A percentile compares a stretch with the other conserved stretches of the same genome.
phyloP scores from a whole-genome alignment of 1,139 yeast genomes.

The Hemisphaericaspora lyxosophila region DNA sequence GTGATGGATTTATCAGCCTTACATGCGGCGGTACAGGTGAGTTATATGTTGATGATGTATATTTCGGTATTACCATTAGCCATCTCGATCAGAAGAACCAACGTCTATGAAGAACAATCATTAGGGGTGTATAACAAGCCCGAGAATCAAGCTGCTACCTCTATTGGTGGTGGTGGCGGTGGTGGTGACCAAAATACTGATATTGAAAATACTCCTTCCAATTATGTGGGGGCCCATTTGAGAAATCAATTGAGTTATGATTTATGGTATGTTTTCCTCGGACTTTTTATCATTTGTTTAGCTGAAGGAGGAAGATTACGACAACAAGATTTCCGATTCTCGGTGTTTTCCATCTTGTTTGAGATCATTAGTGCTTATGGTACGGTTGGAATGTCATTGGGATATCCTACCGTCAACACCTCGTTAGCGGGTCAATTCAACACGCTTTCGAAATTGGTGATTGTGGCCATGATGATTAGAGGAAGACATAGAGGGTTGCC shows the following conservation, averaged over 20 bases:
- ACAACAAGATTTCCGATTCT: constrained; percentile 48
- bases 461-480: constrained; percentile 87
- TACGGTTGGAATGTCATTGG: constrained; percentile 88
- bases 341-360: constrained; percentile 72
- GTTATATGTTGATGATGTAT: constrained; percentile 97
- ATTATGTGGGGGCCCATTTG: constrained; percentile 83
- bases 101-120: constrained; percentile 96
- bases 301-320: constrained; percentile 72
- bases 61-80: constrained; percentile 95
- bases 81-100: constrained; percentile 91
- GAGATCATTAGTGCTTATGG: constrained; percentile 96
- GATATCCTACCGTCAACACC: constrained; percentile 65
- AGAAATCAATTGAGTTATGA: constrained; percentile 91
- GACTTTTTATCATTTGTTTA: constrained; percentile 80
- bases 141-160: too few species aligned
- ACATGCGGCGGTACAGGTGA: constrained; percentile 90
- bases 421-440: constrained; percentile 76
- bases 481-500: constrained; percentile 98
- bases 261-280: constrained; percentile 89
- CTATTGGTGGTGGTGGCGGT: constrained; percentile 36
- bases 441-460: constrained; percentile 74
- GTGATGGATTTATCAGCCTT: constrained; percentile 66
- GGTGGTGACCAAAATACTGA: constrained; percentile 26
- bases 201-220: constrained; percentile 42
- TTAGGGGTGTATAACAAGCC: constrained; percentile 75